Conservation (phyloP, 495 filamentous ascomycete species). For the Friedmanniomyces simplex region DNA sequence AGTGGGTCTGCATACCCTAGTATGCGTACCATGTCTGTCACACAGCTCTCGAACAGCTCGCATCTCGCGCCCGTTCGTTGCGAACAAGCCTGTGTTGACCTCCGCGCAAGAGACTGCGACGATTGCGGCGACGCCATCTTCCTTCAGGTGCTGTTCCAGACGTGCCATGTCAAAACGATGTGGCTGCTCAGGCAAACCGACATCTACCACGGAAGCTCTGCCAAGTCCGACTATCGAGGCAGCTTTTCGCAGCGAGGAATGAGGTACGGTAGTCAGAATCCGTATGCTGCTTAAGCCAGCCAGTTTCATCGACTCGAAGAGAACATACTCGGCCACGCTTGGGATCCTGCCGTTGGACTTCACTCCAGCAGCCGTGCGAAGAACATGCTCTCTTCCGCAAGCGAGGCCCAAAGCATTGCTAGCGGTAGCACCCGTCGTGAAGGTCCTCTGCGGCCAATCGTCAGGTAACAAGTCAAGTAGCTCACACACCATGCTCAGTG, state of each 20-base stretch:
- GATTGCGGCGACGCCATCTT: conserved; percentile 51
- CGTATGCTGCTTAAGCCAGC: conserved; percentile 58
- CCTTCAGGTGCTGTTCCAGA: conserved; percentile 45
- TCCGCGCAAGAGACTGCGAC: conserved; percentile 74
- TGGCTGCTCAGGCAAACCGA: conserved; percentile 43
- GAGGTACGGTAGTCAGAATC: conserved; percentile 68
- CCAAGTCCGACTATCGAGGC: conserved; percentile 74
- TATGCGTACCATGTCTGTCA: conserved; percentile 46
- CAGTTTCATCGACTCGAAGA: conserved; percentile 53
- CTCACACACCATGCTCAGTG: conserved; percentile 57
- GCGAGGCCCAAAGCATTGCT: conserved; percentile 76
- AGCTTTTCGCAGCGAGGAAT: conserved; percentile 75
- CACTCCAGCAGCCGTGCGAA: conserved; percentile 37
- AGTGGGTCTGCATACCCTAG: too few relatives aligned
- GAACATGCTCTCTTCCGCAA: conserved; percentile 59
- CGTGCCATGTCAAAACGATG: conserved; percentile 57
- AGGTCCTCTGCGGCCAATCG: conserved; percentile 52
- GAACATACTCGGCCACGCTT: conserved; percentile 57
- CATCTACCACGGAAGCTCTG: conserved; percentile 50
- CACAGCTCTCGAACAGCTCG: conserved; percentile 54
- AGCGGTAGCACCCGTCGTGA: conserved; percentile 83
- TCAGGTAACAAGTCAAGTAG: conserved; percentile 49
- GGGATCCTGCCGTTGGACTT: conserved; percentile 20
- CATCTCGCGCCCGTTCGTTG: conserved; percentile 54
- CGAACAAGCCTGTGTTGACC: conserved; percentile 84